phyloP scores from a whole-genome alignment of 768 basidiomycete genomes.

The Melanogaster broomeanus region DNA sequence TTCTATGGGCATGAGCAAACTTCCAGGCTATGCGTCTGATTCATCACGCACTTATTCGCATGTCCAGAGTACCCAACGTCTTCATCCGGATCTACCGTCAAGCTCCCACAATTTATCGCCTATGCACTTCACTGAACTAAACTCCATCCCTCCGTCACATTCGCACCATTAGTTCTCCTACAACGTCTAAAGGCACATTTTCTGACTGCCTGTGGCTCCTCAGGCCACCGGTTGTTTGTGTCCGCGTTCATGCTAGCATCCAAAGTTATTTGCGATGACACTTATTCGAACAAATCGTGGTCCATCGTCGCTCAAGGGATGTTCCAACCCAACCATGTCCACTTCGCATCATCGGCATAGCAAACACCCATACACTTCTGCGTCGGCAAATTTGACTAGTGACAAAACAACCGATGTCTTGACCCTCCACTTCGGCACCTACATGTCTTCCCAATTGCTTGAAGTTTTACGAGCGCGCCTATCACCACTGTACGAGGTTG shows the following conservation, averaged over 20 bases:
- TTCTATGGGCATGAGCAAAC: slow-evolving; percentile 67
- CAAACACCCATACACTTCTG: slow-evolving; percentile 85
- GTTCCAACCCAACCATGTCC: slow-evolving; percentile 65
- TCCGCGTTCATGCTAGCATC: too few relatives aligned
- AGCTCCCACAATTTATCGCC: too few relatives aligned
- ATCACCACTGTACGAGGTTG: slow-evolving; percentile 44
- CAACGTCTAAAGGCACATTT: slow-evolving; percentile 70
- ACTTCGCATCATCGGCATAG: slow-evolving; percentile 79
- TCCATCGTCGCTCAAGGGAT: slow-evolving; percentile 72
- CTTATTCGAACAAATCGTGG: slow-evolving; percentile 86
- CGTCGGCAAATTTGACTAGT: slow-evolving; percentile 43
- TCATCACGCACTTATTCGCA: slow-evolving; percentile 83
- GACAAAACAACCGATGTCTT: slow-evolving; percentile 42
- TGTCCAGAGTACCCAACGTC: slow-evolving; percentile 85
- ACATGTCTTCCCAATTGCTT: slow-evolving; percentile 70
- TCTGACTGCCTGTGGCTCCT: slow-evolving; percentile 72
- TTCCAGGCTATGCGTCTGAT: slow-evolving; percentile 69
- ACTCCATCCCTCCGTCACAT: slow-evolving; percentile 54
- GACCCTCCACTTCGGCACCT: slow-evolving; percentile 82
- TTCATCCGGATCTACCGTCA: too few relatives aligned
- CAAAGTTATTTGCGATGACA: too few relatives aligned
- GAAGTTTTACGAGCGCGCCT: slow-evolving; percentile 69
- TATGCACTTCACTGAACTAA: too few relatives aligned
- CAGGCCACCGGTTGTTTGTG: slow-evolving; percentile 76
- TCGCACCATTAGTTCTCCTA: slow-evolving; percentile 47